Base-by-base conservation (phyloP, 208 protist species). In the Trichomonas gallinae region DNA sequence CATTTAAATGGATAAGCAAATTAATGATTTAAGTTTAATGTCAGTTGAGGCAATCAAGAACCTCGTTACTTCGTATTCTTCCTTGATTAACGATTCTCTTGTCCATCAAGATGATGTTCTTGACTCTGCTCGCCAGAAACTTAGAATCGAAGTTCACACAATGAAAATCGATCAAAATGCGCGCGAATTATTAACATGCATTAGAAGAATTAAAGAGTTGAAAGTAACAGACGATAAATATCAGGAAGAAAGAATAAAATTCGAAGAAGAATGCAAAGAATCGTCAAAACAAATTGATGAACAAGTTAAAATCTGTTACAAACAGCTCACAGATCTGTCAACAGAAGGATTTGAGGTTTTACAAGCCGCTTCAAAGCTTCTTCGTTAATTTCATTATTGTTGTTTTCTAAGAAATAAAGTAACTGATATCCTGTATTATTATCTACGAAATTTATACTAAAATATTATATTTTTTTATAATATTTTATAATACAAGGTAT, bases 111-210 rank as follows among this genome's bases (percentile, higher is more conserved):
- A 93, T 17, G 44, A 93, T 93, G 40, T 26, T 51, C 26, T 93
- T 17, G 44, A 93, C n/a, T 51, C 44, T 42, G 45, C 87, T 17
- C 15, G 15, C 31, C 87, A 93, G 44, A 93, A 93, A 93, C 45
- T 93, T 6, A 26, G 31, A 23, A 17, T 93, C 17, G 87, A 93
- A n/a, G 34, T 93, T 51, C 87, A 93, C 45, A 93, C 87, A 48
- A 93, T 93, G 87, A 51, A 58, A 48, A 93, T 93, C 31, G 87
- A 93, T 51, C 87, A 93, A 51, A 93, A 51, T 38, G 87, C 87
- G 3, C 40, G 87, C 11, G 44, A 48, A n/a, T 51, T 93, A 38
- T 36, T 93, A 17, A n/a, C 11, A 2, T 31, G 42, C 4, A 93
- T 93, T 26, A 23, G 87, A 9, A 0, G 23, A 38, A 93, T 93